Base-by-base conservation (phyloP, 371 early-diverging fungal genomes). In the Blakeslea trispora region DNA sequence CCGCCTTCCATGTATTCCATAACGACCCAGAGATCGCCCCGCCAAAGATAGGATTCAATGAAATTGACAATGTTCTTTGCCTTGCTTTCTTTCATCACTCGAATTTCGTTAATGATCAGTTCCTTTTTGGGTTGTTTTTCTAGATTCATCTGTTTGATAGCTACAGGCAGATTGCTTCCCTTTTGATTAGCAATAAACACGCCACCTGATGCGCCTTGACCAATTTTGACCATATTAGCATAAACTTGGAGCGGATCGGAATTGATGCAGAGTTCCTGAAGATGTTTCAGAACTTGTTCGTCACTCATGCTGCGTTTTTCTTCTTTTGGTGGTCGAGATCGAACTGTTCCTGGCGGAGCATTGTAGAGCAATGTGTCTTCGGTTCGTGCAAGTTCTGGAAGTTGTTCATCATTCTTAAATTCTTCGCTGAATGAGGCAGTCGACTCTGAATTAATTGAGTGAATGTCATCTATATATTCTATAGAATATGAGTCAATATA, bases 1-100 rank as follows among this genome's bases (percentile, higher is more conserved):
- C 97, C 97, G 31, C 96, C 97, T 62, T 95, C 96, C 97, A 97
- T 97, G 61, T 94, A 97, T 74, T 97, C 97, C 96, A 96, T 97
- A 9, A 96, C 87, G 2, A 90, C 91, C 96, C 95, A 96, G 14
- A 96, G 81, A 68, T 95, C 94, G 5, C 90, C 92, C 35, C 85
- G 82, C 77, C 79, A 88, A 52, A 97, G 65, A 73, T 91, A 97
- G 24, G 91, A 90, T 72, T 97, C 97, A 59, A 96, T 94, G 53
- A 82, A 97, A 68, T 96, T 97, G 68, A 97, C 98, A 80, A 97
- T 96, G 69, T 97, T 96, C 63, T 85, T 85, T 73, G 96, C 96
- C 52, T 81, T 73, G 34, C 89, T 84, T 47, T 88, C 87, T 61
- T 89, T 87, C 96, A 97, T 95, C 28, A 97, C 95, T 50, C 94